phyloP scores from a whole-genome alignment of 768 basidiomycete genomes.

The Hericium rajendrae region DNA sequence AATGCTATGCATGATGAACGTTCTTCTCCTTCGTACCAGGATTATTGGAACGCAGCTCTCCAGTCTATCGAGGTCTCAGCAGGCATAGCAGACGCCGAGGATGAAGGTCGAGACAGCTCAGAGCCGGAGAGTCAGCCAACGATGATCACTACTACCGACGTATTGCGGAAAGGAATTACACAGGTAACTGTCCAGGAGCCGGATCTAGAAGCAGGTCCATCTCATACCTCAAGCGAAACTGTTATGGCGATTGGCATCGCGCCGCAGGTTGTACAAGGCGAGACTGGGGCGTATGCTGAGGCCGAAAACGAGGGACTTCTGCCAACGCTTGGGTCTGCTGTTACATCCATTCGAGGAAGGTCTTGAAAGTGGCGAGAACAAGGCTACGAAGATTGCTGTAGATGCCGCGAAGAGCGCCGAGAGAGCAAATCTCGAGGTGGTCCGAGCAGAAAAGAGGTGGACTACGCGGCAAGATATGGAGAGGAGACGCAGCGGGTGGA shows the following conservation, averaged over 20 bases:
- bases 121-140: not conserved
- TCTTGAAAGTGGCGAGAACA: not conserved
- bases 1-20: not conserved
- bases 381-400: constrained; percentile 5
- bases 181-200: constrained; percentile 7
- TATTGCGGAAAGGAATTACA: constrained; percentile 15
- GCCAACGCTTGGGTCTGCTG: not conserved
- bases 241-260: constrained; percentile 20
- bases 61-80: constrained; percentile 1
- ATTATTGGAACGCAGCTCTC: constrained; percentile 2
- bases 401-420: constrained; percentile 10
- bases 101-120: not conserved
- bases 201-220: constrained; percentile 3
- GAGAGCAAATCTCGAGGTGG: not conserved
- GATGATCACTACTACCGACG: constrained; percentile 5
- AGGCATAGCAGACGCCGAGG: not conserved
- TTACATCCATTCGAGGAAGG: not conserved
- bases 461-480: constrained; percentile 1
- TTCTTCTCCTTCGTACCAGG: not conserved
- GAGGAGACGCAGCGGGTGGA: constrained; percentile 25
- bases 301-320: not conserved
- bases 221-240: constrained; percentile 5
- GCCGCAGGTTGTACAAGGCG: constrained; percentile 19
- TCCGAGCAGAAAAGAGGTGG: constrained; percentile 2
- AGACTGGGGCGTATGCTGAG: constrained; percentile 14